Base-by-base conservation (phyloP, 2,329 filamentous ascomycete genomes). In the Aspergillus neotritici region DNA sequence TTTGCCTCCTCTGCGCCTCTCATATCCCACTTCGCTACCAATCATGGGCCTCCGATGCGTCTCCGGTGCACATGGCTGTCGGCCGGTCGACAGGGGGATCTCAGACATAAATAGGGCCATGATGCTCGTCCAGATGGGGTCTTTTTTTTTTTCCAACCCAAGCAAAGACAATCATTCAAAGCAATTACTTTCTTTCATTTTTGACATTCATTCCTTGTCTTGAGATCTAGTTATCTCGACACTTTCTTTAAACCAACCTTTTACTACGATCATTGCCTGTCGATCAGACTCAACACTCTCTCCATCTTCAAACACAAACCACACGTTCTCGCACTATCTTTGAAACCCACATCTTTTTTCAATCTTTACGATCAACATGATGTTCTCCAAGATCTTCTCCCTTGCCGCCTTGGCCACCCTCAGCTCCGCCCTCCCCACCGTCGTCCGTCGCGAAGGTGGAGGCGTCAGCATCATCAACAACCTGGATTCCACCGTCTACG, bases 391-490 rank as follows among this genome's bases (percentile, higher is more conserved):
- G 55, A 50, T 56, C 48, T 43, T 64, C 53, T 48, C 60, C 50
- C 31, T 64, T 34, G 56, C 64, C 50, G 55, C 53, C 50, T 54
- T 63, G 41, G 57, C 62, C 43, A 51, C 60, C 46, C 49, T 66
- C 41, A 52, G 56, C 37, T 51, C 62, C 40, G 57, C 62, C 31
- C 48, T 65, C 17, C 60, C 64, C 44, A 50, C 52, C 45, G 47
- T 61, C 52, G 50, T 52, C 36, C 52, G 51, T 34, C 59, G 56
- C 41, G 40, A 47, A 34, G 43, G 53, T 37, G 64, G 65, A 40
- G 52, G 54, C 33, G 65, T 67, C 46, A 52, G 46, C 45, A 66
- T 70, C 48, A 50, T 58, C 53, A 70, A 70, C 62, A 62, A 63
- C 55, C 62, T 68, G 50, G 43, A 51, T 35, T 37, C 53, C 35